Percentiles rank a stretch among this genome's conserved stretches.
Conservation (phyloP, 2,329 filamentous ascomycete genomes). For the Delphinella strobiligena region DNA sequence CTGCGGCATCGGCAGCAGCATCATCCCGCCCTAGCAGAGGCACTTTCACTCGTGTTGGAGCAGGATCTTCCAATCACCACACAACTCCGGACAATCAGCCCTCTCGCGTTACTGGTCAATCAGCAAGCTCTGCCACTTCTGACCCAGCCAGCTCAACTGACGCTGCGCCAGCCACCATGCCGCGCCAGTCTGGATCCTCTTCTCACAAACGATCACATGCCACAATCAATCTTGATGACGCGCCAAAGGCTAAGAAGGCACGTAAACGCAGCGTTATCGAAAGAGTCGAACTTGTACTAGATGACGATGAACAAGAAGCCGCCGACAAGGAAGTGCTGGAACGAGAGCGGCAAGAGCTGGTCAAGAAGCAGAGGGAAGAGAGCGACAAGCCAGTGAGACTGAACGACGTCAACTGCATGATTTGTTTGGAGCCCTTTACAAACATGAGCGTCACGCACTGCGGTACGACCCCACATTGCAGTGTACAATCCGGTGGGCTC, state of each 20-base stretch:
- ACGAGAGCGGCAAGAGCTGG: constrained; percentile 41
- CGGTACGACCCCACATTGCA: constrained; percentile 30
- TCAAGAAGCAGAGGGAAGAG: constrained; percentile 28
- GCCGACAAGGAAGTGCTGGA: constrained; percentile 28
- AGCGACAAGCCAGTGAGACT: constrained; percentile 15
- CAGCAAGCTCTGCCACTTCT: background rate
- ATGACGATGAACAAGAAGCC: constrained; percentile 2
- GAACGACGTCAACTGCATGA: constrained; percentile 46
- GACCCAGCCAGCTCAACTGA: background rate
- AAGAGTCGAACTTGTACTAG: background rate
- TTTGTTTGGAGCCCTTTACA: constrained; percentile 51
- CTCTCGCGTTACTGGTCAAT: no score
- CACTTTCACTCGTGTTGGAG: no score
- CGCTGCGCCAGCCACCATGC: constrained; percentile 3
- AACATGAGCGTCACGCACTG: constrained; percentile 49
- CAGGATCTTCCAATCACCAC: no score
- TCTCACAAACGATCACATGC: constrained; percentile 4
- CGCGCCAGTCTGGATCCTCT: background rate
- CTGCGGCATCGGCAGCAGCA: no score
- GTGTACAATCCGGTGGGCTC: background rate
- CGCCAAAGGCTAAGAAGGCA: background rate
- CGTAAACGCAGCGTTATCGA: background rate
- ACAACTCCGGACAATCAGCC: no score
- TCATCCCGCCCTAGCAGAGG: no score
- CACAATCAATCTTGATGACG: background rate